Conservation (phyloP, 2,329 filamentous ascomycete genomes). For the Dactylellina drechsleri region DNA sequence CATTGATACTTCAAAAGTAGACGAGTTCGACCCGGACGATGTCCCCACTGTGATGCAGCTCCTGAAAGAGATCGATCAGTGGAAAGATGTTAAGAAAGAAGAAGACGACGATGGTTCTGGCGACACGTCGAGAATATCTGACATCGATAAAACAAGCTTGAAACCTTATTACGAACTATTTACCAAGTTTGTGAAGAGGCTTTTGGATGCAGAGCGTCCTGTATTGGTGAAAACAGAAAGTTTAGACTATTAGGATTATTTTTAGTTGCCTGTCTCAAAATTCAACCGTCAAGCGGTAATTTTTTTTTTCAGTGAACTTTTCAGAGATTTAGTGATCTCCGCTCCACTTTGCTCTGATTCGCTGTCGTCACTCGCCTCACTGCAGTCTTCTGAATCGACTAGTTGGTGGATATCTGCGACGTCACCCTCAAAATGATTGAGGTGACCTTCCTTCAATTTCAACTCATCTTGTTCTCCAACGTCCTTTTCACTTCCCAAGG, state of each 20-base stretch:
- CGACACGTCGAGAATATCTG: constrained; percentile 66
- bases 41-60: constrained; percentile 91
- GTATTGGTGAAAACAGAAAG: constrained; percentile 32
- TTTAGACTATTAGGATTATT: constrained; percentile 18
- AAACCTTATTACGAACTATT: constrained; percentile 94
- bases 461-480: constrained; percentile 2
- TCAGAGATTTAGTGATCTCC: no score
- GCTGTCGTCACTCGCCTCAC: constrained; percentile 7
- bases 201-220: constrained; percentile 32
- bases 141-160: constrained; percentile 97
- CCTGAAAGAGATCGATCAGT: constrained; percentile 85
- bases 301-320: no score
- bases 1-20: constrained; percentile 78
- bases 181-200: constrained; percentile 73
- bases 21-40: constrained; percentile 83
- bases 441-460: no score
- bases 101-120: constrained; percentile 60
- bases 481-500: constrained; percentile 66
- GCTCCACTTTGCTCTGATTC: background rate
- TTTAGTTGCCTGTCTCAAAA: background rate
- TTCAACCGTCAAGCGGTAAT: no score
- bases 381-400: constrained; percentile 15
- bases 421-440: no score
- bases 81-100: constrained; percentile 66
- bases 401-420: background rate